phyloP scores from a whole-genome alignment of 306 rosid species.

The Nissolia schottii region DNA sequence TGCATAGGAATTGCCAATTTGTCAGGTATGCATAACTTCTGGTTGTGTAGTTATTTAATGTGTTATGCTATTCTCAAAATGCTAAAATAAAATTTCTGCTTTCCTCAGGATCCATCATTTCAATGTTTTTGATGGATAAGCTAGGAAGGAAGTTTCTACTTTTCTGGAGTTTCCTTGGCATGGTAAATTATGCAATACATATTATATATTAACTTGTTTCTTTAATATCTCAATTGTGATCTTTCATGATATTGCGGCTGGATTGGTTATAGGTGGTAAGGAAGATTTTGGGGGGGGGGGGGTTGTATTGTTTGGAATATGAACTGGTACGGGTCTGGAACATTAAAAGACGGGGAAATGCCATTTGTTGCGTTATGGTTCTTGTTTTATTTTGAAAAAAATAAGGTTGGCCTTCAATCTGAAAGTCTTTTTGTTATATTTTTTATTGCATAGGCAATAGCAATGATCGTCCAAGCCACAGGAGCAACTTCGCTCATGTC shows the following conservation, averaged over 20 bases:
- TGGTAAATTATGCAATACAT: slow-evolving; percentile 53
- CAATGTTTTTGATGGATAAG: slow-evolving; percentile 89
- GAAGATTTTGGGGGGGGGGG: too few species aligned
- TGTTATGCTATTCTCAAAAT: slow-evolving; percentile 28
- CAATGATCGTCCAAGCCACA: slow-evolving; percentile 73
- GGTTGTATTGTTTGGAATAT: not conserved
- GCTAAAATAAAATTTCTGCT: not conserved
- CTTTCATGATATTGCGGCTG: not conserved
- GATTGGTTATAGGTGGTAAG: not conserved
- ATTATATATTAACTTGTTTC: not conserved
- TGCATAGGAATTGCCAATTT: slow-evolving; percentile 79
- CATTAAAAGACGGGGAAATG: not conserved
- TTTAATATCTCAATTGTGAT: not conserved
- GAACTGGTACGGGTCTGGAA: not conserved
- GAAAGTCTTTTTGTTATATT: slow-evolving; percentile 6
- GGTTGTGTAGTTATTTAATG: slow-evolving; percentile 2
- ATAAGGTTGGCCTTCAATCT: not conserved
- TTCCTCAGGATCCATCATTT: slow-evolving; percentile 70
- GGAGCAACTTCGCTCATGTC: slow-evolving; percentile 63
- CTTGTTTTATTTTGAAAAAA: not conserved
- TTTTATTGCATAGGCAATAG: slow-evolving; percentile 45
- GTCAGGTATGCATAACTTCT: slow-evolving; percentile 49
- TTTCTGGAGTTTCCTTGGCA: slow-evolving; percentile 90
- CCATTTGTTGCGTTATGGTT: not conserved
- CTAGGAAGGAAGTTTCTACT: slow-evolving; percentile 90